These are phyloP conservation scores for Akebia trifoliata DNA, from an alignment of 164 flowering plant species.

Conservation along the genomic window DNA sequence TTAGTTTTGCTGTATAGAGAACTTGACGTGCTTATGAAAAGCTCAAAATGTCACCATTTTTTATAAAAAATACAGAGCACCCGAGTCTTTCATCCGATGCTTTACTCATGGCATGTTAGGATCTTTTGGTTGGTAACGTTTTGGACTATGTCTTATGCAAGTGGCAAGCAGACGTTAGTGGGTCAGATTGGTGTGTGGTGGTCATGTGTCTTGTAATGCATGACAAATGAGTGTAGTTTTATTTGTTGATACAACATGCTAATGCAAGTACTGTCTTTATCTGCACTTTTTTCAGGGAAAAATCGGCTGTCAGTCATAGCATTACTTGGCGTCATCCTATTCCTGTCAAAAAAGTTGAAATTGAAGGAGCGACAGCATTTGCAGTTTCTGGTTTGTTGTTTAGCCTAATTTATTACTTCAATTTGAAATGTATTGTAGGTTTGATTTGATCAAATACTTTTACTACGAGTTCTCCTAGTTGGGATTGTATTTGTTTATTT, in stretches of 20 bases:
- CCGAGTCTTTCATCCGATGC: neutral
- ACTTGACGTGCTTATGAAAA: neutral
- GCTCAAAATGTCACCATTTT: neutral
- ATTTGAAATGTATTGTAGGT: constrained; percentile 1
- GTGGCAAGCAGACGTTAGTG: neutral
- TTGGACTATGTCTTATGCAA: neutral
- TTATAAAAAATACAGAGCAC: neutral
- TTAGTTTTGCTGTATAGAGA: neutral
- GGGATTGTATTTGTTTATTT: too few relatives aligned
- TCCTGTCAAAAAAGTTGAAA: constrained; percentile 45
- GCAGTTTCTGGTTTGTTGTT: constrained; percentile 62
- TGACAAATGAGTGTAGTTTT: neutral
- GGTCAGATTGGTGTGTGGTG: neutral
- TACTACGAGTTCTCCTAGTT: neutral
- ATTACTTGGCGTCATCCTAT: constrained; percentile 65
- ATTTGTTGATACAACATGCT: neutral
- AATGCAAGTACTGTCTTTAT: too few relatives aligned
- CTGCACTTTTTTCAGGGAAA: constrained; percentile 61
- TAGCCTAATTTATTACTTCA: constrained; percentile 3
- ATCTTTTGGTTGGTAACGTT: neutral
- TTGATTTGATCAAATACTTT: constrained; percentile 2
- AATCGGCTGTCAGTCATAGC: constrained; percentile 81
- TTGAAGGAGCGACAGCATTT: constrained; percentile 75
- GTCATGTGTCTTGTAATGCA: neutral
- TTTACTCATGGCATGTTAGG: neutral